phyloP scores from a whole-genome alignment of 2,329 filamentous ascomycete genomes.

The Beauveria sp. region DNA sequence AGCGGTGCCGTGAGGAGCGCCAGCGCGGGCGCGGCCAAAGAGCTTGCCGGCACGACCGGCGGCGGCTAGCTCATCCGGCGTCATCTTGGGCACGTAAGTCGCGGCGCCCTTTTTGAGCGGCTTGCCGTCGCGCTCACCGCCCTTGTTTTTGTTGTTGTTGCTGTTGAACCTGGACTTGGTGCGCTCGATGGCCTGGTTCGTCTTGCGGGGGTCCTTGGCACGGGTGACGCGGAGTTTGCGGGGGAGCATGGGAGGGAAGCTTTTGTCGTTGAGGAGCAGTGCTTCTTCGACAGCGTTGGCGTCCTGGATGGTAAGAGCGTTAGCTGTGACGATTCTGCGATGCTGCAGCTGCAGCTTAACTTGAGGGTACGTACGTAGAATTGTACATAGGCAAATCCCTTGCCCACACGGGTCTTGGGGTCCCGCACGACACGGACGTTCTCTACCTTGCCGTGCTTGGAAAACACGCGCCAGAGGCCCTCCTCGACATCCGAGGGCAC shows the following conservation, averaged over 20 bases:
- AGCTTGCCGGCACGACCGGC: conserved; percentile 69
- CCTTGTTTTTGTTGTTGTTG: conserved; percentile 23
- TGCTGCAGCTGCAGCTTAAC: not conserved
- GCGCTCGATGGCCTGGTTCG: conserved; percentile 37
- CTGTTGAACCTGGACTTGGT: conserved; percentile 24
- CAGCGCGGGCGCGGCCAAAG: conserved; percentile 55
- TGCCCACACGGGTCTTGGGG: conserved; percentile 82
- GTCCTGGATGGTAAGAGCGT: conserved; percentile 43
- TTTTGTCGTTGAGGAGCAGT: conserved; percentile 80
- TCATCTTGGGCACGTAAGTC: conserved; percentile 62
- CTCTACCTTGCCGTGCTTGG: conserved; percentile 71
- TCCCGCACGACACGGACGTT: conserved; percentile 90
- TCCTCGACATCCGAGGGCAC: conserved; percentile 83
- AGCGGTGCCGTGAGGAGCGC: conserved; percentile 33
- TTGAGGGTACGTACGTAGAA: conserved; percentile 54
- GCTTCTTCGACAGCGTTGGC: conserved; percentile 86
- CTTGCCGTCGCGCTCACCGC: not conserved
- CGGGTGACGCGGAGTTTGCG: conserved; percentile 77
- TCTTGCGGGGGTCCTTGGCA: conserved; percentile 67
- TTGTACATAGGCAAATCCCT: conserved; percentile 96
- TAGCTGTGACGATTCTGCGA: not conserved
- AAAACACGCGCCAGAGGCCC: conserved; percentile 79
- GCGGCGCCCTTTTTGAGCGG: conserved; percentile 22
- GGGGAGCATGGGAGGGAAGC: conserved; percentile 89
- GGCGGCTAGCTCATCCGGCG: conserved; percentile 60